Base-by-base conservation (phyloP, 345 rosid genomes). In the Eucalyptus cloeziana region DNA sequence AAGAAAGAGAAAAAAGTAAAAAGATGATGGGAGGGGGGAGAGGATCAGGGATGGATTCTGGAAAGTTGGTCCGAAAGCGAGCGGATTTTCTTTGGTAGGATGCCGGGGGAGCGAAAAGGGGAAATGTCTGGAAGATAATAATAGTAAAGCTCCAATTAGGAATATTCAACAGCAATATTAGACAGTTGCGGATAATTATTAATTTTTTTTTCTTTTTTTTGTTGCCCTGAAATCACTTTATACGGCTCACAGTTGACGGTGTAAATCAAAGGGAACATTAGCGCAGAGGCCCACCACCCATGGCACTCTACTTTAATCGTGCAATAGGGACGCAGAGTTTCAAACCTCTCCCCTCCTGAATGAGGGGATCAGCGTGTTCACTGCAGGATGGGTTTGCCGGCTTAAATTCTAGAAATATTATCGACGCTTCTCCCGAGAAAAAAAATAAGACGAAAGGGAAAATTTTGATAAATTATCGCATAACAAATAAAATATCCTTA, bases 401-500 rank as follows among this genome's bases (percentile, higher is more conserved):
- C 51, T 49, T 0, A 49, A 49, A 14, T 49, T 14, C 0, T 7
- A 49, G 7, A 2, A 49, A 49, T 1, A 49, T 49, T 13, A 13
- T 49, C 3, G 0, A 49, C 7, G 3, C 51, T 14, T 49, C 17
- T 52, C 22, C 8, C 1, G 0, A 0, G 19, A 0, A 3, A 17
- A 52, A 14, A 16, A 16, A 52, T 1, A n/a, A 6, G 9, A 13
- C 3, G 6, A n/a, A 7, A 19, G n/a, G 19, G 15, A n/a, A 64
- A 13, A 4, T 13, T n/a, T 64, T 14, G 37, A n/a, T 7, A 14
- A n/a, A 64, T n/a, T 2, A n/a, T 25, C 11, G 64, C 64, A 0
- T 62, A 15, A 15, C 2, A 64, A 64, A 30, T 62, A 6, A 62
- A 62, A 13, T 4, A 30, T 62, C 14, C 9, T 13, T 30, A 62